Evolutionary conservation across 441 rosid genomes (phyloP), one percentile per base, ranked within the genome.

Genomic region (Croton laevigatus): DNA sequence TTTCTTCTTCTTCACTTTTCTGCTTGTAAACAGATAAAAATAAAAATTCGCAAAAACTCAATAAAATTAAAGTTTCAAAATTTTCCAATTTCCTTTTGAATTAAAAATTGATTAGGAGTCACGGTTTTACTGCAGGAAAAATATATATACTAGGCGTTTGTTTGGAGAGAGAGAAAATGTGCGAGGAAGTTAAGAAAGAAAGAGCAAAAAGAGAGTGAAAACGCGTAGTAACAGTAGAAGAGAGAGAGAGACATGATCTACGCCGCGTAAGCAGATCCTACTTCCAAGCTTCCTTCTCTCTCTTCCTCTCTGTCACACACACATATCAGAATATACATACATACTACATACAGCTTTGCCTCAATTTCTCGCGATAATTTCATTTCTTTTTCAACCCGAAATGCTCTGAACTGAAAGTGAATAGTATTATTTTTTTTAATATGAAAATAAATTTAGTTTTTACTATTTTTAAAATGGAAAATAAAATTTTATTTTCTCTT

Each of bases 221-320:
- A 65, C 70, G 78, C 78, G 73, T 60, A 57, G 66, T 14, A 23
- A 44, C 38, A 59, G 59, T 20, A 10, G 14, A 49, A 49, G 49
- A 16, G 40, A 20, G 52, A 53, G 14, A 55, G 44, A 59, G 73
- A 72, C 75, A 68, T 49, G 68, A 76, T 76, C 66, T 66, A 45
- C 27, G 68, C 81, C 76, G 76, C 76, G 83, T 77, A 70, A 66
- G 59, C 62, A 77, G 85, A 79, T 79, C 80, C 75, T 66, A 53
- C 44, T 67, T 73, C 45, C 27, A 32, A 12, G 66, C 19, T 74
- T 54, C 45, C 45, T 52, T 14, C 48, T 40, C 52, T 46, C 52
- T 6, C 44, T 40, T 1, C 11, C 44, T 40, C 19, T 49, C 53
- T 49, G 53, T 16, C 19, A 49, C 53, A 49, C 53, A 40, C 44